Conservation (phyloP, 2,329 filamentous ascomycete species). For the Hypoxylon rubiginosum region DNA sequence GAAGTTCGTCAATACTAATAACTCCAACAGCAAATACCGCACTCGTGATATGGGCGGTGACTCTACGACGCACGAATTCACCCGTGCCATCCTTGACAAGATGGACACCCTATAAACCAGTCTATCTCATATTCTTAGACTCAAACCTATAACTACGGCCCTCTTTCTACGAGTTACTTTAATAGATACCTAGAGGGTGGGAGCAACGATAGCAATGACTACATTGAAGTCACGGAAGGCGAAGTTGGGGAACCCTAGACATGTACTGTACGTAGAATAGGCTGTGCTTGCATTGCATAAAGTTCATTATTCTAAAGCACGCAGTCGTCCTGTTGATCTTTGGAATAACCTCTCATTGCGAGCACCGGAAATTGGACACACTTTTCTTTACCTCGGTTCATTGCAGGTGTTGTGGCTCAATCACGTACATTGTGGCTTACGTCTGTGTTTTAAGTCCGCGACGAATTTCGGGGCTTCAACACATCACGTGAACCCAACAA, state of each 20-base stretch:
- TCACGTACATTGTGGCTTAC: background rate
- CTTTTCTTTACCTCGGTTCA: background rate
- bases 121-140: slow-evolving; percentile 12
- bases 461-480: background rate
- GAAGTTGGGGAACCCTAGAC: slow-evolving; percentile 45
- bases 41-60: slow-evolving; percentile 97
- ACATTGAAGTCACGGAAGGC: slow-evolving; percentile 49
- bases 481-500: slow-evolving; percentile 2
- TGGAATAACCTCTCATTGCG: background rate
- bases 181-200: slow-evolving; percentile 48
- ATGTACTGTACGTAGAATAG: slow-evolving; percentile 52
- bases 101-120: slow-evolving; percentile 81
- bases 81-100: slow-evolving; percentile 91
- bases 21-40: slow-evolving; percentile 76
- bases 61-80: slow-evolving; percentile 93
- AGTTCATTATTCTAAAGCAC: slow-evolving; percentile 28
- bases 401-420: background rate
- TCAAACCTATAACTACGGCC: slow-evolving; percentile 45
- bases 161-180: slow-evolving; percentile 40
- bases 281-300: slow-evolving; percentile 45
- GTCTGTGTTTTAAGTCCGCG: background rate
- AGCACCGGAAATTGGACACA: too few relatives aligned
- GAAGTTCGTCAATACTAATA: slow-evolving; percentile 56
- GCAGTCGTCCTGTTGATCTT: background rate
- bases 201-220: slow-evolving; percentile 50